Evolutionary conservation across 2,329 filamentous ascomycete genomes (phyloP), one percentile per base, ranked within the genome.

Genomic region (Aspergillus versicolor): DNA sequence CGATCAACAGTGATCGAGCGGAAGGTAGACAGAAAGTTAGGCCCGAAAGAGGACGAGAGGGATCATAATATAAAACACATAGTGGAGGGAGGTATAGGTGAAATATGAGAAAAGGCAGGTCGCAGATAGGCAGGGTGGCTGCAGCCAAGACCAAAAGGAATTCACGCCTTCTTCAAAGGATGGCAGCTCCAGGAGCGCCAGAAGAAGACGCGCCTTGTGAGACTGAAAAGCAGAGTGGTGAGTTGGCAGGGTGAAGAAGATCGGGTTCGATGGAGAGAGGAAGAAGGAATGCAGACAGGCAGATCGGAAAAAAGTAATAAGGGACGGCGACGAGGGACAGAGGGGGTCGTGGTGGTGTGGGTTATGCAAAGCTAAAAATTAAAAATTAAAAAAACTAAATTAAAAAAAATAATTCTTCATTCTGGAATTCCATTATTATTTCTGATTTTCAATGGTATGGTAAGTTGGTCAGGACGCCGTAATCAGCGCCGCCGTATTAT

Each of bases 41-140:
- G 70, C 71, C 74, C 73, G 69, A 62, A 56, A 55, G 59, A 69
- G 73, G 72, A 75, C 73, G 63, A 60, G 57, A 63, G 65, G 65
- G 69, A 74, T 75, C 74, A 77, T 76, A 75, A 78, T 72, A 73
- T 72, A 63, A 59, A 73, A 63, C 61, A 64, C 67, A 73, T 72
- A 67, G 65, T 63, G 70, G 63, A 63, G 56, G 27, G 63, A 59
- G 56, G 57, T 45, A 43, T 44, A 44, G 30, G 54, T 42, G 30
- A 32, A 45, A 53, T 51, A 51, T 52, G 48, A 24, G 50, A n/a
- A 49, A 37, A 43, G 19, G 30, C 47, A 51, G 42, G 52, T 43
- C 24, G 47, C 37, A 56, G 52, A 59, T 52, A 58, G 57, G 51
- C 38, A 50, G 52, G 42, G 56, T 54, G 52, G 59, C 65, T 62